Percentiles rank a stretch among this genome's conserved stretches.
Evolutionary conservation across 768 basidiomycete genomes (phyloP).

Genomic region (Lentinula guzmanii): DNA sequence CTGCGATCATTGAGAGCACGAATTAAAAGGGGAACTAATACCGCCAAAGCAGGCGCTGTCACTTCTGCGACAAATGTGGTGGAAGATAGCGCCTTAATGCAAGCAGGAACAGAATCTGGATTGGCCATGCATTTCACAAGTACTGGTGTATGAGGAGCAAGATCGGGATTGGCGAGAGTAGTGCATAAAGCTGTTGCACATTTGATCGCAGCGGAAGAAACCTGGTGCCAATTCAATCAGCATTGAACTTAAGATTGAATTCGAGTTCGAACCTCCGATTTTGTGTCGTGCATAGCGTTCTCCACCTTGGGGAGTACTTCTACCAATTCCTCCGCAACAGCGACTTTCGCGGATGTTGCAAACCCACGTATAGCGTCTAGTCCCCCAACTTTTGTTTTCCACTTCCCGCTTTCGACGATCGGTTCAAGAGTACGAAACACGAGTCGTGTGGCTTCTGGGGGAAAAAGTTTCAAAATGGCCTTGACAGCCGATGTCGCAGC

Average conservation of each 20-base stretch:
- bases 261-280: slow-evolving; percentile 62
- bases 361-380: slow-evolving; percentile 80
- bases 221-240: slow-evolving; percentile 36
- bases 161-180: slow-evolving; percentile 90
- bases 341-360: slow-evolving; percentile 60
- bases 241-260: background rate
- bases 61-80: slow-evolving; percentile 98
- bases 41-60: slow-evolving; percentile 92
- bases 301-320: slow-evolving; percentile 82
- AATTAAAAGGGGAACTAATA: slow-evolving; percentile 85
- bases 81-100: slow-evolving; percentile 91
- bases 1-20: slow-evolving; percentile 93
- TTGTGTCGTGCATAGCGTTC: slow-evolving; percentile 93
- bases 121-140: slow-evolving; percentile 95
- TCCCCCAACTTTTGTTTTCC: slow-evolving; percentile 92
- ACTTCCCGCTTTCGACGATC: slow-evolving; percentile 82
- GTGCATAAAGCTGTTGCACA: slow-evolving; percentile 85
- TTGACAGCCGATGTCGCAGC: slow-evolving; percentile 81
- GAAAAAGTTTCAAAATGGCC: slow-evolving; percentile 75
- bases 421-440: slow-evolving; percentile 66
- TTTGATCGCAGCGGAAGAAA: slow-evolving; percentile 81
- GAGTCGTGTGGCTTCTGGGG: slow-evolving; percentile 71
- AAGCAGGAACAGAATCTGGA: slow-evolving; percentile 80
- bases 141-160: slow-evolving; percentile 79
- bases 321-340: slow-evolving; percentile 80